Evolutionary conservation across 2,329 filamentous ascomycete genomes (phyloP), one percentile per base, ranked within the genome.

Genomic region (Trichoderma citrinoviride): DNA sequence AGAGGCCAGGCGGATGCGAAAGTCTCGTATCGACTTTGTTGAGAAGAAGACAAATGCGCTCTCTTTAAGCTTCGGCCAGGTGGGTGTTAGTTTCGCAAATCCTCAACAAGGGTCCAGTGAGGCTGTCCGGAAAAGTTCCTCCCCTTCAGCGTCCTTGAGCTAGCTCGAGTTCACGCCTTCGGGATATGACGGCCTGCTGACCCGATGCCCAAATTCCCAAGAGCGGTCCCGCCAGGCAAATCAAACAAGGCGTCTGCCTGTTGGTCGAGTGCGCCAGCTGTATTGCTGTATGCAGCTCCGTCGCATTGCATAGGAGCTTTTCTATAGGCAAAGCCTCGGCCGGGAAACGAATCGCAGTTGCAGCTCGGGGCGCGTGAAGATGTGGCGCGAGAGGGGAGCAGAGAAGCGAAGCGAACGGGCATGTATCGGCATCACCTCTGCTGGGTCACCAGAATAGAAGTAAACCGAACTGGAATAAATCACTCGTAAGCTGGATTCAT

Each of bases 121-220:
- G 33, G 21, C 40, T 56, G 54, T 37, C 33, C 33, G 33, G 33
- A 37, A 37, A 37, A 23, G 3, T 8, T 44, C 7, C 12, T 37
- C 21, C 57, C 17, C 23, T 43, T 29, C 37, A 29, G 47, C 25
- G 33, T 17, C 33, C 37, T 50, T 29, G 19, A 12, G 19, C 50
- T 41, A 23, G 33, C 33, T 14, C 14, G 33, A 53, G 47, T 29
- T n/a, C 21, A 12, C 41, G 27, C 10, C 17, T n/a, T 41, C 54
- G 41, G 33, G 5, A 37, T 17, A n/a, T 46, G 43, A 41, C 55
- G 27, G 55, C 27, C 55, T 58, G 58, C 47, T 61, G 58, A 61
- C 58, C 58, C 58, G 58, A 44, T 46, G 60, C 49, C 60, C 40
- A 62, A 62, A n/a, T 40, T 43, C 60, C 44, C 40, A 41, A 52